phyloP scores from a whole-genome alignment of 441 rosid genomes.

The Macaranga tanarius region DNA sequence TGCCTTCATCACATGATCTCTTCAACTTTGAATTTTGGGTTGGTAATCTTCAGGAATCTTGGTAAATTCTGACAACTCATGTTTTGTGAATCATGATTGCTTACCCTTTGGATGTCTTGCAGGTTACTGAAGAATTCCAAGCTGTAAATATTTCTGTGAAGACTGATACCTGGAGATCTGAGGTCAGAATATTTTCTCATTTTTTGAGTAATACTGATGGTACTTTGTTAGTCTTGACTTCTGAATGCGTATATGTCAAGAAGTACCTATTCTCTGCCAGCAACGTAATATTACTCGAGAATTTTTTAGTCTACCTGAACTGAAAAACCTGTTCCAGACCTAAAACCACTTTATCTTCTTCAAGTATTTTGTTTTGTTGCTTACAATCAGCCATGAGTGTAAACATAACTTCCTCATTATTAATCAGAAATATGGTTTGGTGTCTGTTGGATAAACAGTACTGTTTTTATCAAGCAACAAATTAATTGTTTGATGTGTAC shows the following conservation, averaged over 20 bases:
- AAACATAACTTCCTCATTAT: neutral
- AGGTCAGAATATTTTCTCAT: conserved; percentile 54
- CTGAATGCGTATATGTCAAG: neutral
- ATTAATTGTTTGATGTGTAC: neutral
- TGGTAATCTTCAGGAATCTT: conserved; percentile 71
- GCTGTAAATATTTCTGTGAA: conserved; percentile 90
- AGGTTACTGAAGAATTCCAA: conserved; percentile 93
- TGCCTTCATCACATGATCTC: conserved; percentile 89
- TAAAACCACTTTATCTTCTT: neutral
- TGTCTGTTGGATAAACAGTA: neutral
- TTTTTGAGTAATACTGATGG: conserved; percentile 19
- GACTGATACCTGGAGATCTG: conserved; percentile 69
- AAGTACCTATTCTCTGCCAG: neutral
- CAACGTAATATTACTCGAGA: neutral
- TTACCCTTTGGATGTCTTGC: conserved; percentile 27
- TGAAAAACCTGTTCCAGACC: neutral
- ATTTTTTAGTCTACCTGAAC: neutral
- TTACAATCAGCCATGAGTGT: neutral
- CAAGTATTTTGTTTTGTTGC: neutral
- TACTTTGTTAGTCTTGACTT: conserved; percentile 4
- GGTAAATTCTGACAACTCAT: conserved; percentile 19
- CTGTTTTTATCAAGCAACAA: neutral
- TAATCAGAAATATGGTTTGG: neutral
- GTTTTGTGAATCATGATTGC: conserved; percentile 20
- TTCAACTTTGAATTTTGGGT: conserved; percentile 99